Base-by-base conservation (phyloP, 306 rosid genomes). In the Mimosa bimucronata region DNA sequence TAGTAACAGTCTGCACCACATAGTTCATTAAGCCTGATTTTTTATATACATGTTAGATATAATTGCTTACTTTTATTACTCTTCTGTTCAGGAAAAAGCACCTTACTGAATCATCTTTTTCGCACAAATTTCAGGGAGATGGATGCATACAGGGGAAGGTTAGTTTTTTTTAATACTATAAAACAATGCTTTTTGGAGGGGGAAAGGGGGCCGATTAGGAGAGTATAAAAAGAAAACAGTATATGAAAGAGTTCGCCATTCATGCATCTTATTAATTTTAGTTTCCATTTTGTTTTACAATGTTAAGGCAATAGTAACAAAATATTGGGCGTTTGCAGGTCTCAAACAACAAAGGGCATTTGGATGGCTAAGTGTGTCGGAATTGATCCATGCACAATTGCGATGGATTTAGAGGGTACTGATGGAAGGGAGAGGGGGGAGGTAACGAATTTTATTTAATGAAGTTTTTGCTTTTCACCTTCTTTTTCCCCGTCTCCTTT, bases 341-440 rank as follows among this genome's bases (percentile, higher is more conserved):
- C 76, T 77, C 98, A 95, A 88, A 95, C 98, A 19, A 95, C 98
- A 15, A 92, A 88, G 87, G 98, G 98, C 38, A 82, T 95, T 82
- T 95, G 98, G 98, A 89, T 95, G 4, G 98, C 97, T 3, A 88
- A 87, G 37, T 91, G 98, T 78, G 83, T 85, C 2, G 97, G 96
- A 67, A 90, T 91, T 77, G 91, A 91, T 79, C 98, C 98, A 45
- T 87, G 86, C 81, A 95, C 98, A 28, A 82, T 95, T 83, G 97
- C 88, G 82, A 91, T 95, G 98, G 98, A 95, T 90, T 90, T 92
- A 86, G 98, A 95, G 90, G 98, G 98, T 14, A 95, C 98, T 41
- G 98, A 92, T 91, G 98, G 98, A 76, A 90, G 97, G 73, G 98
- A 95, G 86, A 84, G 98, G 80, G 98, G 98, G 48, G 97, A 92